Percentiles rank a stretch among this genome's conserved stretches.
Conservation (phyloP, 2,329 filamentous ascomycete genomes). For the Pseudocercospora cruenta region DNA sequence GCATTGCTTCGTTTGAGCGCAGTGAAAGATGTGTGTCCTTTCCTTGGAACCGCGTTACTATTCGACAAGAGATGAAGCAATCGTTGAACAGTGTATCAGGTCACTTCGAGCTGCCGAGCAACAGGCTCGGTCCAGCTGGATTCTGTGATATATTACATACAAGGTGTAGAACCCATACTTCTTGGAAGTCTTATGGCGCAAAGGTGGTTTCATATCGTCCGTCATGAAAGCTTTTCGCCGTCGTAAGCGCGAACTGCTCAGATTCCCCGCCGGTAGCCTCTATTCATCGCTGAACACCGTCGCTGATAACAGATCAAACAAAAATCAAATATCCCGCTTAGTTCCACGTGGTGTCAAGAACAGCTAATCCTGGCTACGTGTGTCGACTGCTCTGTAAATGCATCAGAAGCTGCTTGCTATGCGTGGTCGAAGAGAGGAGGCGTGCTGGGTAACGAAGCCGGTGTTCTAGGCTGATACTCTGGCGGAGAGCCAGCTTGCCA, state of each 20-base stretch:
- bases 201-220: not conserved
- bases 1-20: no score
- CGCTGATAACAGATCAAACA: constrained; percentile 7
- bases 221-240: constrained; percentile 5
- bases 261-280: constrained; percentile 4
- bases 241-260: not conserved
- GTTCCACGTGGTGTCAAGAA: not conserved
- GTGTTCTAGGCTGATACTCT: constrained; percentile 58
- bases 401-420: constrained; percentile 2
- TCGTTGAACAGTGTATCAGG: not conserved
- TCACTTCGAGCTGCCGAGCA: not conserved
- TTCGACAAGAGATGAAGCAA: not conserved
- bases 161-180: not conserved
- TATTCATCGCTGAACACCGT: constrained; percentile 15
- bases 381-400: not conserved
- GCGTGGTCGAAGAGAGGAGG: constrained; percentile 52
- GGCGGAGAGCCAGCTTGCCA: constrained; percentile 53
- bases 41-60: not conserved
- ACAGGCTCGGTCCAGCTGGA: not conserved
- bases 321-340: not conserved
- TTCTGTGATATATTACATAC: not conserved
- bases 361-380: not conserved
- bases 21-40: no score
- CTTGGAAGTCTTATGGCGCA: not conserved
- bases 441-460: constrained; percentile 72